These are phyloP conservation scores for Sordaria brevicollis DNA, from an alignment of 495 filamentous ascomycete species.

Conservation along the genomic window DNA sequence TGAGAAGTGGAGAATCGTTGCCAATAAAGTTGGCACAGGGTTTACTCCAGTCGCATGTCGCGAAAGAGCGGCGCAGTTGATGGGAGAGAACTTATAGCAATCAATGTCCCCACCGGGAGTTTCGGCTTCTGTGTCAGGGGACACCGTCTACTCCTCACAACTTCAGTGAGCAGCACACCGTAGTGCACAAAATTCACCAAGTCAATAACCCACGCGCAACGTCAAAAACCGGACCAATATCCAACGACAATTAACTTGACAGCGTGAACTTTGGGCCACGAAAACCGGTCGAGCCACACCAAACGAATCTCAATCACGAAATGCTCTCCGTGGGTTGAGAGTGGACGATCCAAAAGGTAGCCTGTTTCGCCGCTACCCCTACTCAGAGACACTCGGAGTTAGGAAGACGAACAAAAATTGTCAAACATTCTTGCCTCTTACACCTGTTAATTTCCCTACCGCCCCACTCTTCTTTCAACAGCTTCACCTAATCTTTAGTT, in stretches of 20 bases:
- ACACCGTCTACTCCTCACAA: constrained; percentile 35
- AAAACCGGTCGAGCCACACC: background rate
- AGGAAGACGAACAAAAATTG: background rate
- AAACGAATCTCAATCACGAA: background rate
- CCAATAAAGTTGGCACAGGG: constrained; percentile 75
- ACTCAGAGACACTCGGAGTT: background rate
- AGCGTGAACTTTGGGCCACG: background rate
- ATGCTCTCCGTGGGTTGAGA: background rate
- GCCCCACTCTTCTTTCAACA: background rate
- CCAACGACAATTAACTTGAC: background rate
- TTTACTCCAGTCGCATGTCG: constrained; percentile 78
- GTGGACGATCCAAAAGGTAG: background rate
- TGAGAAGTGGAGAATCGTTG: constrained; percentile 80
- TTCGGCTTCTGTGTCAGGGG: constrained; percentile 42
- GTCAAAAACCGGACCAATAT: background rate
- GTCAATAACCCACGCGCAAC: background rate
- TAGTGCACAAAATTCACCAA: background rate
- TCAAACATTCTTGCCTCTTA: background rate
- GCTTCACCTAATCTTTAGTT: background rate
- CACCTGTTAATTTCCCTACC: background rate
- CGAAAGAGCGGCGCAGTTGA: constrained; percentile 59
- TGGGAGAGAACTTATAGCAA: constrained; percentile 43
- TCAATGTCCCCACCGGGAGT: constrained; percentile 42
- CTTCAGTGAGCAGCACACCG: constrained; percentile 19
- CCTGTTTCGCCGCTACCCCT: background rate